These are phyloP conservation scores for Arabis alpina DNA, from an alignment of 345 rosid genomes.

Conservation along the genomic window DNA sequence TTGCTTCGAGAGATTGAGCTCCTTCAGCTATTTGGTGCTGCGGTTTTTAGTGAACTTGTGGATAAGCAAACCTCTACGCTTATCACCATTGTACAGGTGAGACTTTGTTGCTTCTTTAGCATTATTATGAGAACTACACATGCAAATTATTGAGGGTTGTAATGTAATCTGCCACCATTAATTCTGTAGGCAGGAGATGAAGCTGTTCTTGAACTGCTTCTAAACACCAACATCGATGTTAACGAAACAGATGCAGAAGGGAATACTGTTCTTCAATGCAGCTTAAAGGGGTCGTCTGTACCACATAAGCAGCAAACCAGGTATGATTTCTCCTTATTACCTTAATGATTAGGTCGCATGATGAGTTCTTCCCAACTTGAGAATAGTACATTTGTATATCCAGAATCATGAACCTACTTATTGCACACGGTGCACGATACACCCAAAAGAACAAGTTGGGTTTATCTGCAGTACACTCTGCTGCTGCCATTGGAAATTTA, in stretches of 20 bases:
- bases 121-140: conserved; percentile 4
- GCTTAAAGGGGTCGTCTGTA: conserved; percentile 59
- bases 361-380: conserved; percentile 18
- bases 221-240: conserved; percentile 59
- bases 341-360: neutral
- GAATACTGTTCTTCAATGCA: conserved; percentile 77
- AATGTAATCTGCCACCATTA: neutral
- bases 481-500: conserved; percentile 79
- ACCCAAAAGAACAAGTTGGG: conserved; percentile 72
- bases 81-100: conserved; percentile 64
- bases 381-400: conserved; percentile 21
- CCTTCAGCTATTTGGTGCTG: conserved; percentile 74
- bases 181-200: conserved; percentile 73
- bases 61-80: conserved; percentile 60
- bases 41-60: conserved; percentile 33
- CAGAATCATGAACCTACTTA: conserved; percentile 68
- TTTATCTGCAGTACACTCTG: conserved; percentile 66
- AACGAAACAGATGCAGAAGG: conserved; percentile 74
- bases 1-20: conserved; percentile 69
- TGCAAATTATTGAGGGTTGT: neutral
- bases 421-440: conserved; percentile 63
- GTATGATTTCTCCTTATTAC: conserved; percentile 48
- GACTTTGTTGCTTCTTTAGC: neutral
- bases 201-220: conserved; percentile 63
- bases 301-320: conserved; percentile 61